Evolutionary conservation across 169 alveolate genomes (phyloP).

Genomic region (Amoebophrya sp.): DNA sequence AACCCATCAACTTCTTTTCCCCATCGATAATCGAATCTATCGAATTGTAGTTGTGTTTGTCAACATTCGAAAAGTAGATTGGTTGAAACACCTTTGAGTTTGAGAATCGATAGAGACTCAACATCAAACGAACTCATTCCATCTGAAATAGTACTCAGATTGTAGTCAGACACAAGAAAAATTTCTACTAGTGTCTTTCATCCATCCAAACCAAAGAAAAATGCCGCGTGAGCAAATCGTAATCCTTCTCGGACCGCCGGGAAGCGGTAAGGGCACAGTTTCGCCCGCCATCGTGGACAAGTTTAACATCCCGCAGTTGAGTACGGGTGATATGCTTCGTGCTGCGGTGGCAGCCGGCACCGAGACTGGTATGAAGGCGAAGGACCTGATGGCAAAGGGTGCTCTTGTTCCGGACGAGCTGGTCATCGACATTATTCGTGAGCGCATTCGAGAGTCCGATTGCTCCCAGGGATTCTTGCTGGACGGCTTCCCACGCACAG

Average conservation of each 20-base stretch:
- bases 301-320: slow-evolving; percentile 43
- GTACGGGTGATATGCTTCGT: slow-evolving; percentile 83
- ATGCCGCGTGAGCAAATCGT: neutral
- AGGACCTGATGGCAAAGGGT: slow-evolving; percentile 74
- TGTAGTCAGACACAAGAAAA: no score
- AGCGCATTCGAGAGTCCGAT: slow-evolving; percentile 39
- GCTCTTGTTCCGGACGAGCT: slow-evolving; percentile 73
- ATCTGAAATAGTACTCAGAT: no score
- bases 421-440: slow-evolving; percentile 58
- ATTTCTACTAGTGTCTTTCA: no score
- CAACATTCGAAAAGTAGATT: no score
- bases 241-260: slow-evolving; percentile 46
- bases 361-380: slow-evolving; percentile 68
- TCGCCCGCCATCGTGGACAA: neutral
- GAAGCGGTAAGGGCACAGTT: slow-evolving; percentile 39
- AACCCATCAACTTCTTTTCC: no score
- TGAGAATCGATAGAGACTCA: no score
- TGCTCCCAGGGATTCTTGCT: slow-evolving; percentile 66
- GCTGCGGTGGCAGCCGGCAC: slow-evolving; percentile 72
- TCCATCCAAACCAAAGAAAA: no score
- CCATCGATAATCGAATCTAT: no score
- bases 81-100: no score
- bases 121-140: no score
- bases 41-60: no score
- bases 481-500: slow-evolving; percentile 85